Base-by-base conservation (phyloP, 2,329 filamentous ascomycete genomes). In the Botrytis porri region DNA sequence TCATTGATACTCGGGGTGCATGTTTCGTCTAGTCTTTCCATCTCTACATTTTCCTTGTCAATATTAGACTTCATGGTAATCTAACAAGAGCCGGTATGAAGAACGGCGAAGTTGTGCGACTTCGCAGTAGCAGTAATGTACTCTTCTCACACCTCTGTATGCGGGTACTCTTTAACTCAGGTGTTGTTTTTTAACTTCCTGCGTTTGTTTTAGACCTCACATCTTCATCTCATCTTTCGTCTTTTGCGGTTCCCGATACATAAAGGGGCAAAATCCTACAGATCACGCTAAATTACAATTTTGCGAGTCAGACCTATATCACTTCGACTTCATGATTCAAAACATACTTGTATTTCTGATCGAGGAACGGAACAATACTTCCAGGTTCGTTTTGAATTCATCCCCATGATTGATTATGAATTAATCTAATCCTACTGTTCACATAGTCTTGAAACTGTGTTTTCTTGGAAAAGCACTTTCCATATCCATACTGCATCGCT, bases 271-370 rank as follows among this genome's bases (percentile, higher is more conserved):
- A 12, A 22, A 18, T 37, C 43, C 43, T 37, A 39, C 37, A 39
- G 25, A 66, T 32, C 22, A 66, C 22, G 25, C 43, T 7, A 66
- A 45, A 66, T 25, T 10, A 12, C 25, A 16, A 32, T n/a, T n/a
- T 32, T 66, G 63, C 63, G 63, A 51, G 32, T 66, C 63, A 66
- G 43, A 54, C 16, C 32, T 32, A n/a, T 10, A 25, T 54, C 12
- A 29, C 32, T 29, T 57, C 65, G 57, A 22, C 39, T 54, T 54
- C 45, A 67, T 39, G 32, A 67, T 67, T 41, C 45, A 67, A 67
- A n/a, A 14, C n/a, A 35, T 35, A 29, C 48, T 57, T 20, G 41
- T 18, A 64, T 18, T 54, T 29, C 14, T 57, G 14, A 39, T 43
- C 12, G n/a, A 41, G 25, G 7, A 22, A 41, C 35, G 35, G 25